Base-by-base conservation (phyloP, 148 eudicot species). In the Dysphania ambrosioides region DNA sequence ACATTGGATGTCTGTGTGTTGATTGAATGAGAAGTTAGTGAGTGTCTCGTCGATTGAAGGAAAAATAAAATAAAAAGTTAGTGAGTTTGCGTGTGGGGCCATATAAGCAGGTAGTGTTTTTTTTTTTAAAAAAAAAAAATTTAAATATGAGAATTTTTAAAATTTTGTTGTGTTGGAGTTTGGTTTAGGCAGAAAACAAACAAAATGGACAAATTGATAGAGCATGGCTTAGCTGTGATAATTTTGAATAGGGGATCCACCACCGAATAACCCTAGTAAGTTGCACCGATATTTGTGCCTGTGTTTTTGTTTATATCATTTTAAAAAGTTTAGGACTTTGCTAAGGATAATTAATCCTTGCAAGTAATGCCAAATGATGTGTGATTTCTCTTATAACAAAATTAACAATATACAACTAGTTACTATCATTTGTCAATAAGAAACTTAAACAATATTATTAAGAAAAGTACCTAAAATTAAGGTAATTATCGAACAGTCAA, bases 181-280 rank as follows among this genome's bases (percentile, higher is more conserved):
- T n/a, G n/a, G n/a, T n/a, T n/a, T n/a, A n/a, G 63, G 63, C 35
- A 27, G 36, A 35, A 35, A 66, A 31, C 44, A 67, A 68, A 64
- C 19, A 67, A 38, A 38, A 0, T 15, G 31, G 15, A 36, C 19
- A 38, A 56, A 27, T 40, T 66, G 23, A 60, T 70, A 49, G 27
- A 32, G n/a, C n/a, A 63, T 23, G 71, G 74, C 74, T 77, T 77
- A 77, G 79, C 75, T 77, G 79, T 77, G 66, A 70, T 70, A 70
- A 70, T 9, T 70, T 77, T 70, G 34, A 66, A 49, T 68, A 12
- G 29, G 23, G 75, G 9, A 59, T 60, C 75, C 66, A 72, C 75
- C 77, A 41, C 72, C 55, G 30, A 60, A 59, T 26, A 34, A 29
- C 15, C 53, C 18, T 47, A 24, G 15, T 51, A 21, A 55, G 21